Evolutionary conservation across 2,329 filamentous ascomycete genomes (phyloP), one percentile per base, ranked within the genome.

Genomic region (Grosmannia huntii): DNA sequence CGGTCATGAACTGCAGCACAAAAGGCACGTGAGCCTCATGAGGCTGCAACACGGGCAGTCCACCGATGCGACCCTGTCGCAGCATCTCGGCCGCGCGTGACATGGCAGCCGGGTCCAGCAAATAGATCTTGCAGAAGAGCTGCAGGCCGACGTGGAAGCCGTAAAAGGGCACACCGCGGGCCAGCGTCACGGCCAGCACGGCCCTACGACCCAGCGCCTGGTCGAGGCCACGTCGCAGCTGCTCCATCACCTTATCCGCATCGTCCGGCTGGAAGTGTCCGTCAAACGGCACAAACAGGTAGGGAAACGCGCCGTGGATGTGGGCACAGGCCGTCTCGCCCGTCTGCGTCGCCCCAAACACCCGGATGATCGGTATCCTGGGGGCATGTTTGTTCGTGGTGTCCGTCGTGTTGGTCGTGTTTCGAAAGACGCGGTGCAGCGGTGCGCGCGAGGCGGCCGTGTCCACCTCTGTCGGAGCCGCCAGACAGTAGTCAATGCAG

Each of bases 11-110:
- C 71, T 99, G 95, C 11, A 94, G 78, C 10, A 96, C 74, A 68
- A 91, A 97, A 67, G 96, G 90, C 61, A 97, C 71, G 69, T 99
- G 95, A 21, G 89, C 90, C 72, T 99, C 94, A 67, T 94, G 95
- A 0, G 94, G 92, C 67, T 97, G 92, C 50, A 99, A 86, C 68
- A 89, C 89, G 81, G 97, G 82, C 50, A 99, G 85, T 33, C 86
- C 86, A 10, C 31, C 60, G 4, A 64, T 7, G n/a, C 62, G 60
- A 9, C 94, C 94, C 70, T 96, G 90, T 21, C 89, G 85, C 49
- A 99, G 76, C 53, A 99, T 77, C 67, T 97, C 91, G 28, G 89
- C 84, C 60, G 97, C 76, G 36, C 92, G 83, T n/a, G 85, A 90
- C 81, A 94, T 95, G 61, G 92, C 82, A 50, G 84, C 70, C 0